These are phyloP conservation scores for Aureobasidium sp. DNA, from an alignment of 2,329 filamentous ascomycete species.

Conservation along the genomic window DNA sequence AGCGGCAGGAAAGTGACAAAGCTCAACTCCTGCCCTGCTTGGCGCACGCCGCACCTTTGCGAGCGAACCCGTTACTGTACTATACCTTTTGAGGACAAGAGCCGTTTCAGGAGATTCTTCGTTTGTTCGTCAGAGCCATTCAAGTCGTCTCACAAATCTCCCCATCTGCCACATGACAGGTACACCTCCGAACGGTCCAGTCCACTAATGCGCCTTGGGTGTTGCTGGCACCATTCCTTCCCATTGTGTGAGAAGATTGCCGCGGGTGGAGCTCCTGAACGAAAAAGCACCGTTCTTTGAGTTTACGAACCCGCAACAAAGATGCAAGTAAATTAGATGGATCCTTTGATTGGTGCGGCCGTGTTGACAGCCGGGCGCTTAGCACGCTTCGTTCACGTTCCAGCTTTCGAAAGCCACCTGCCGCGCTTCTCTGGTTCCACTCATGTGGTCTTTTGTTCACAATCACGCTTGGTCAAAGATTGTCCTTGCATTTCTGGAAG, in stretches of 20 bases:
- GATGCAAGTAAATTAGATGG: slow-evolving; percentile 12
- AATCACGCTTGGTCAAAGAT: neutral
- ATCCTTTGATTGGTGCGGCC: slow-evolving; percentile 7
- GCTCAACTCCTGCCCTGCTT: neutral
- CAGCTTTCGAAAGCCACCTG: neutral
- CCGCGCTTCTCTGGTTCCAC: slow-evolving; percentile 10
- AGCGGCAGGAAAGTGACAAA: slow-evolving; percentile 8
- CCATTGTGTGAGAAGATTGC: neutral
- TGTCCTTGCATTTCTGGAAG: neutral
- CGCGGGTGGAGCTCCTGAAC: slow-evolving; percentile 2
- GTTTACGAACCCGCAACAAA: slow-evolving; percentile 12
- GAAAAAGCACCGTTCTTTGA: neutral
- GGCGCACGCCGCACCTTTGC: neutral
- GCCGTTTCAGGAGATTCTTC: neutral
- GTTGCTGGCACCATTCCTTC: neutral
- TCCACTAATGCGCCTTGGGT: neutral
- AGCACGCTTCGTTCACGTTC: slow-evolving; percentile 12
- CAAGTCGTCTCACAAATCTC: slow-evolving; percentile 1
- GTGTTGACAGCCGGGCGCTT: slow-evolving; percentile 12
- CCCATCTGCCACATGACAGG: slow-evolving; percentile 4
- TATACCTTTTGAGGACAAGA: neutral
- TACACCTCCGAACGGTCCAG: neutral
- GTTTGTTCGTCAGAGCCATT: slow-evolving; percentile 2
- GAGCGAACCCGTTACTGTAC: neutral
- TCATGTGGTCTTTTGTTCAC: neutral